Base-by-base conservation (phyloP, 768 basidiomycete species). In the Filobasidium floriforme region DNA sequence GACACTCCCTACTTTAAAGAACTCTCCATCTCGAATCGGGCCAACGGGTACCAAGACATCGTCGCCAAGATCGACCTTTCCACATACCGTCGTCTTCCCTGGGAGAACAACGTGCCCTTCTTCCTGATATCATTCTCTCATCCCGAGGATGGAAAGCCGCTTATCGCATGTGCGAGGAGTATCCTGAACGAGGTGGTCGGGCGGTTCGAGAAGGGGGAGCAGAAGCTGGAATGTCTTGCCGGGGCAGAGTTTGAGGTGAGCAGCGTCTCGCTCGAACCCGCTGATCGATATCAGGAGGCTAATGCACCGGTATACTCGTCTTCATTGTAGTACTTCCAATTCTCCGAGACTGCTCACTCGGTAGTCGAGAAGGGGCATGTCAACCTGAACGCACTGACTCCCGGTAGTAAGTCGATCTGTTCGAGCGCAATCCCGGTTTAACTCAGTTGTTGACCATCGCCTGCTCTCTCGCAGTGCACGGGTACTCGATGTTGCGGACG, bases 161-260 rank as follows among this genome's bases (percentile, higher is more conserved):
- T 99, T 24, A 81, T 81, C 51, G 92, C 87, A 9, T 92, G 94
- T 74, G 94, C 96, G 12, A 84, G 96, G 54, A 87, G 91, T n/a
- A 82, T 88, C 40, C 80, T 97, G 51, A 83, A 84, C 72, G 82
- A 80, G 37, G 83, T 86, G 0, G 81, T 83, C 0, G 83, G 84
- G 1, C 80, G 79, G 44, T 86, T 77, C 0, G 68, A 84, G 0
- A 80, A 77, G 46, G 49, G 52, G 22, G 76, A 80, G 37, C 66
- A 77, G 1, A 85, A 84, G 1, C 84, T 84, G 69, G 80, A 85
- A 37, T 89, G 90, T 73, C 83, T 86, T 72, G 86, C 90, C n/a
- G 93, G 92, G 10, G 85, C 89, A 9, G 94, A 99, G 80, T 98
- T 90, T 71, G 96, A 99, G 84, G 92, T 89, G 73, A 61, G 83